Evolutionary conservation across 768 basidiomycete species (phyloP), one percentile per base, ranked within the genome.

Genomic region (Leccinum pellstonianum): DNA sequence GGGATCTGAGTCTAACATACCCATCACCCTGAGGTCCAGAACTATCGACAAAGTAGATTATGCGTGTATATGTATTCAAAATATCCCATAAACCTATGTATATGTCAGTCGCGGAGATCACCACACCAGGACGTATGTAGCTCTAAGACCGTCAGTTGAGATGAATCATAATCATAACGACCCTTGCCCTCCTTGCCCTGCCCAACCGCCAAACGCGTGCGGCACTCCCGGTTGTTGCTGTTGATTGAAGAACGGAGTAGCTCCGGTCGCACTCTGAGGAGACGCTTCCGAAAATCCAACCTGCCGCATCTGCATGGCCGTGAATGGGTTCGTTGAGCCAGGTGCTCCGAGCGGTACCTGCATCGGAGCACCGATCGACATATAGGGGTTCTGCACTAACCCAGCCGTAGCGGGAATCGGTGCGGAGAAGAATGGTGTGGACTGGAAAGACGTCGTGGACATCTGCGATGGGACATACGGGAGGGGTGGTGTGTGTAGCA

Each of bases 191-290:
- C 64, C 59, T 19, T 65, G 62, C 47, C 54, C 67, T 3, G 54
- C 43, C 67, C 73, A 73, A 25, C 62, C 58, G 1, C 54, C 53
- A 31, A 59, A 72, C 25, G 56, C 62, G 17, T 52, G 51, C 21
- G 62, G 52, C 25, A 56, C 54, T 35, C 63, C 64, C 31, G 59
- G 60, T 46, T 25, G 73, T n/a, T 64, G 70, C 17, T 73, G 74
- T 25, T 66, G 69, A 59, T 55, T 60, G 35, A 57, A 27, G 27
- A 61, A 61, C 29, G 66, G 38, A 17, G 62, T 57, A 25, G 61
- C 52, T 43, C 58, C 63, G 54, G 67, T 66, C 11, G 52, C 70
- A 12, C 63, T 59, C 43, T 77, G 77, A 12, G 77, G 71, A 6
- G 72, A 70, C 60, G 62, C 67, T 25, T 62, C 57, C 51, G 66